phyloP scores from a whole-genome alignment of 306 rosid species.

The Prunus salicina region DNA sequence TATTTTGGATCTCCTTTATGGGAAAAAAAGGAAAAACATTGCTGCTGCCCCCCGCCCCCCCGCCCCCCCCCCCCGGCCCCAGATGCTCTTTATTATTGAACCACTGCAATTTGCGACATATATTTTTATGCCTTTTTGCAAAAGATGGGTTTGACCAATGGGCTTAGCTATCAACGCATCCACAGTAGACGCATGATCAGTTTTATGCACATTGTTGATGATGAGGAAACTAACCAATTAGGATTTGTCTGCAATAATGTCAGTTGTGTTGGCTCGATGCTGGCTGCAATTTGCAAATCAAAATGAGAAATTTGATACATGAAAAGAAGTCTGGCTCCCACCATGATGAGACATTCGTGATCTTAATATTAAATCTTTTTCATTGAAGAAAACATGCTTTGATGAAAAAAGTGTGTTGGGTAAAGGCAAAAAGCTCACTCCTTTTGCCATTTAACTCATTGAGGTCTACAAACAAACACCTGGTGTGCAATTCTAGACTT shows the following conservation, averaged over 20 bases:
- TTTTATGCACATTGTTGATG: not conserved
- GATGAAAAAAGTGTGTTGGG: not conserved
- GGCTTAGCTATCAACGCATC: not conserved
- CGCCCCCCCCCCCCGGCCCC: no score
- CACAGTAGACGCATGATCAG: conserved; percentile 17
- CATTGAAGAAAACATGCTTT: not conserved
- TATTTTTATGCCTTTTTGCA: not conserved
- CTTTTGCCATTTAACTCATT: not conserved
- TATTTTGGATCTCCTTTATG: not conserved
- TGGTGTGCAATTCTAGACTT: not conserved
- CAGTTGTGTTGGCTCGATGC: not conserved
- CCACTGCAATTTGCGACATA: conserved; percentile 8
- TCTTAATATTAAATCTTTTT: not conserved
- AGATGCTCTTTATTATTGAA: not conserved
- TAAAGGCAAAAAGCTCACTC: not conserved
- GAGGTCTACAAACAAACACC: not conserved
- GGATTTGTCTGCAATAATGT: not conserved
- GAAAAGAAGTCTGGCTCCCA: not conserved
- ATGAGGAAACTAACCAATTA: not conserved
- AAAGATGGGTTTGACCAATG: conserved; percentile 12
- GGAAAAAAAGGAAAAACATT: not conserved
- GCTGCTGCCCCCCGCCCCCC: not conserved
- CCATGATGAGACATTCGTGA: not conserved
- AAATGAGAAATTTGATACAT: not conserved
- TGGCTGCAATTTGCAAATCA: no score